Evolutionary conservation across 108 stramenopile genomes (phyloP), one percentile per base, ranked within the genome.

Genomic region (Hondaea fermentalgiana): DNA sequence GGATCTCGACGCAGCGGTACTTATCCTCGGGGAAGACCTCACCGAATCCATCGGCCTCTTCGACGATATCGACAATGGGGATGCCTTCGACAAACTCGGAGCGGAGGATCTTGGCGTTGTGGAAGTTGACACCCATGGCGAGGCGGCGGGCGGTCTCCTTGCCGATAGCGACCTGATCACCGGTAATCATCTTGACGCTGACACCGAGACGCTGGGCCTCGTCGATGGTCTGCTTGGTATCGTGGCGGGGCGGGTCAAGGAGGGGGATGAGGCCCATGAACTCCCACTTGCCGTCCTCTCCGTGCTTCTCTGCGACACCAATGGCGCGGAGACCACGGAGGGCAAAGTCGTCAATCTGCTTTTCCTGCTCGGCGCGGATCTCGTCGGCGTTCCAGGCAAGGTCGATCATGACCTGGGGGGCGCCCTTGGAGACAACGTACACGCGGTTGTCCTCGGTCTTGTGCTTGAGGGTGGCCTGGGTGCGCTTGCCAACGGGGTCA

Each of bases 141-240:
- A 96, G 94, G 44, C 95, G 90, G 57, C 88, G 88, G 17, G 87
- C 72, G 35, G 92, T 93, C 90, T 93, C 92, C 72, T 55, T 71
- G 14, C 90, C 92, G 51, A 93, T 92, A 64, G 88, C 71, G 51
- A 44, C 57, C 72, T 96, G 95, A 72, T 96, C 96, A 42, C 96
- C 96, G 21, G 96, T 96, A 43, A 96, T 95, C 96, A 96, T 96
- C 87, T 96, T 96, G 49, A 96, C 95, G 8, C 90, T 91, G 53
- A 96, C 93, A 87, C 95, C 95, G 57, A 94, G 94, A 58, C 91
- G 93, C 58, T 93, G 92, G 21, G 95, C 91, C 10, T 93, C 94
- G 59, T 92, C 91, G 60, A 96, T 95, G 23, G 95, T 96, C 43
- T 90, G 92, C 23, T 90, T 89, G 87, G 96, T 96, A 87, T 96